Conservation (phyloP, 257 asterid species). For the Oldenlandia corymbosa region DNA sequence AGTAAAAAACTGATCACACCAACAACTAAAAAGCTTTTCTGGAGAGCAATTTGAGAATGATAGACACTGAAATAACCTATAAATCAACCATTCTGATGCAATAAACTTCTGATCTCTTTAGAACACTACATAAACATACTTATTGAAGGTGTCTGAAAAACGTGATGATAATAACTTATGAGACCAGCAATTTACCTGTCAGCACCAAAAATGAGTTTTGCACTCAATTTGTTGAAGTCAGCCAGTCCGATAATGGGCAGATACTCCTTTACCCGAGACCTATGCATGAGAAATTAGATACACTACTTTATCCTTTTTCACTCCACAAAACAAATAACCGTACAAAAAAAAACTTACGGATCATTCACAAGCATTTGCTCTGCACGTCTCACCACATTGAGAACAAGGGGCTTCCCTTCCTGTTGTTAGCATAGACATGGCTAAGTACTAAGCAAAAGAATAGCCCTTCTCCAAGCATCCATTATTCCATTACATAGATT, state of each 20-base stretch:
- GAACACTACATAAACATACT: background rate
- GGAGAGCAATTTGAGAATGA: background rate
- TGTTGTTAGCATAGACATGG: constrained; percentile 25
- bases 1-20: background rate
- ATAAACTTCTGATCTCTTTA: background rate
- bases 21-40: background rate
- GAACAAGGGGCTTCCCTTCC: constrained; percentile 90
- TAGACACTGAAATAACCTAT: background rate
- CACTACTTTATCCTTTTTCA: background rate
- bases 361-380: constrained; percentile 71
- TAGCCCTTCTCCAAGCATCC: background rate
- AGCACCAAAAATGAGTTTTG: constrained; percentile 77
- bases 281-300: constrained; percentile 19
- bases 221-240: constrained; percentile 78
- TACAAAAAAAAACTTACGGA: constrained; percentile 32
- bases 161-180: background rate
- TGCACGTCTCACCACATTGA: constrained; percentile 69
- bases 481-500: background rate
- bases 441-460: background rate
- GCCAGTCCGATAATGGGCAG: constrained; percentile 74
- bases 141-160: background rate
- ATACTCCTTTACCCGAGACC: constrained; percentile 79
- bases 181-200: constrained; percentile 41
- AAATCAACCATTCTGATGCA: background rate
- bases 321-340: constrained; percentile 8